These are phyloP conservation scores for Leavenworthia alabamica DNA, from an alignment of 345 rosid genomes.

Conservation along the genomic window DNA sequence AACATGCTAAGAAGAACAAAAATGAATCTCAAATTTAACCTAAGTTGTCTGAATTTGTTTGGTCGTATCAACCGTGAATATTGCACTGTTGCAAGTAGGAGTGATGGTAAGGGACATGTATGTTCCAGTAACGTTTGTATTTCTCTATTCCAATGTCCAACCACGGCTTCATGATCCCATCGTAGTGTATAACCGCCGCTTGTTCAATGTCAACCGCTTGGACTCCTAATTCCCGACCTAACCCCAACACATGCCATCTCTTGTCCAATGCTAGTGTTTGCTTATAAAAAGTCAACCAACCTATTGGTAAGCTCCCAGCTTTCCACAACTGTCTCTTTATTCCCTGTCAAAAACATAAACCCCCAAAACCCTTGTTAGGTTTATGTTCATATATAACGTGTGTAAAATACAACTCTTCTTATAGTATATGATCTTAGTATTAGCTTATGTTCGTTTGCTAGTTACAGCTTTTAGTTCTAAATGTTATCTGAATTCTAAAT, in stretches of 20 bases:
- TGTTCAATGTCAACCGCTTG: constrained; percentile 41
- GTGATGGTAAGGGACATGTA: constrained; percentile 44
- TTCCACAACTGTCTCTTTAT: constrained; percentile 57
- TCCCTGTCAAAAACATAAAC: constrained; percentile 43
- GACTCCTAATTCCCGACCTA: constrained; percentile 62
- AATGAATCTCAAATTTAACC: constrained; percentile 18
- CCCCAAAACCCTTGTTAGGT: background rate
- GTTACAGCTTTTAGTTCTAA: too few relatives aligned
- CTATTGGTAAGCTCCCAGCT: constrained; percentile 79
- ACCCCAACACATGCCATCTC: constrained; percentile 73
- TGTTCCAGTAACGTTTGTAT: constrained; percentile 73
- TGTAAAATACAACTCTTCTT: too few relatives aligned
- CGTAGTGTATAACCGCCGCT: constrained; percentile 82
- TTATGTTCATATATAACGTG: background rate
- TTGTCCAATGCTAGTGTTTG: constrained; percentile 63
- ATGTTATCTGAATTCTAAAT: too few relatives aligned
- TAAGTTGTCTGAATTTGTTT: background rate
- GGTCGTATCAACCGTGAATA: constrained; percentile 42
- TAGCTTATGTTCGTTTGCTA: too few relatives aligned
- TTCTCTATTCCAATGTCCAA: constrained; percentile 65
- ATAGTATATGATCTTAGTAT: too few relatives aligned
- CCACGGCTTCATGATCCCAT: constrained; percentile 96
- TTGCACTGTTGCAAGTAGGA: constrained; percentile 61
- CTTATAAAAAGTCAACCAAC: constrained; percentile 79
- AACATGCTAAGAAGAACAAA: constrained; percentile 25